A percentile compares a stretch with the other conserved stretches of the same genome.
These are phyloP conservation scores for Trametes coccinea DNA, from an alignment of 768 basidiomycete species.

Conservation along the genomic window DNA sequence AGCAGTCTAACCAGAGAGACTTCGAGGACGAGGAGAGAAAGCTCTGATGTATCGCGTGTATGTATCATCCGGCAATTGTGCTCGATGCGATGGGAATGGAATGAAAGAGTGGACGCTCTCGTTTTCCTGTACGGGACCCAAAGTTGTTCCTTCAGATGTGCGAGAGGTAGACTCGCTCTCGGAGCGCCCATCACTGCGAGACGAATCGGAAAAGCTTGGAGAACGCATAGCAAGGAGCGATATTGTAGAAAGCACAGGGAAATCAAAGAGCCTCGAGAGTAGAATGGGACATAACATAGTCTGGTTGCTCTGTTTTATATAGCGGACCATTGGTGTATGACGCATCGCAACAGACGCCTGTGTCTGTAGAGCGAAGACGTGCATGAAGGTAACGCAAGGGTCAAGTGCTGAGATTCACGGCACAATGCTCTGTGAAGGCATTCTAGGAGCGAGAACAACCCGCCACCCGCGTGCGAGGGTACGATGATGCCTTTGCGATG, in stretches of 20 bases:
- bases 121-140: conserved; percentile 1
- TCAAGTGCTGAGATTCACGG: too few species aligned
- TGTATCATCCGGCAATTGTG: neutral
- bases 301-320: too few species aligned
- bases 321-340: too few species aligned
- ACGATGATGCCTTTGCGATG: too few species aligned
- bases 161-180: neutral
- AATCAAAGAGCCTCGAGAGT: too few species aligned
- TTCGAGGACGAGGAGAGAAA: neutral
- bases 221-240: neutral
- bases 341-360: too few species aligned
- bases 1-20: conserved; percentile 7
- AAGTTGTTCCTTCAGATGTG: neutral
- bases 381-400: too few species aligned
- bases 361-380: too few species aligned
- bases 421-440: too few species aligned
- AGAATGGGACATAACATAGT: too few species aligned
- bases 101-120: conserved; percentile 6
- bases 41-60: neutral
- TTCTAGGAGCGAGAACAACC: too few species aligned
- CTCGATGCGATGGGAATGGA: neutral
- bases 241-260: neutral
- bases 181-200: conserved; percentile 6
- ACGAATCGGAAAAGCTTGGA: neutral
- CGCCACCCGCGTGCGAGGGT: too few species aligned